Conservation (phyloP, 2,329 filamentous ascomycete genomes). For the Phaeosphaeria sp. region DNA sequence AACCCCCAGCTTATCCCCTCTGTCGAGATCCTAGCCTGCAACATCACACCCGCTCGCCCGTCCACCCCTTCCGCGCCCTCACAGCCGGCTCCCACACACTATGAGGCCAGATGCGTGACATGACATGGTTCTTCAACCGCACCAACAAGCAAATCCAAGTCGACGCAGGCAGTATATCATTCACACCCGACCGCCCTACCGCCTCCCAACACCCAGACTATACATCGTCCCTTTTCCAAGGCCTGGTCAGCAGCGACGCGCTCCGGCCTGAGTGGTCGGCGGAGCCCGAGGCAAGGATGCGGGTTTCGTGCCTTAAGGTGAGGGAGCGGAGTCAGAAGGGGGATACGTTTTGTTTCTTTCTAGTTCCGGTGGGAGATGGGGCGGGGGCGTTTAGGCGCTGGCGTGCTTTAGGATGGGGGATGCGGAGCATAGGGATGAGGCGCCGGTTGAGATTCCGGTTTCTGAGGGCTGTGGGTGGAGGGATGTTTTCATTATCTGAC, state of each 20-base stretch:
- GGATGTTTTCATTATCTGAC: not conserved
- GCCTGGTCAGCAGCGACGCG: not conserved
- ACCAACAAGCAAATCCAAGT: not conserved
- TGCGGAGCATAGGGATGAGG: not conserved
- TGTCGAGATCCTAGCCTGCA: not conserved
- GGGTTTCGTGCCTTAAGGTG: constrained; percentile 4
- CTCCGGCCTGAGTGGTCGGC: not conserved
- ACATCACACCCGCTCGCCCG: not conserved
- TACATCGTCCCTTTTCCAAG: not conserved
- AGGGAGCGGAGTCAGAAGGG: not conserved
- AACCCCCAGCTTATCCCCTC: not conserved
- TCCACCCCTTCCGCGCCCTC: not conserved
- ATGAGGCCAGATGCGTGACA: not conserved
- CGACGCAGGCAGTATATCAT: not conserved
- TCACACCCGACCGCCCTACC: not conserved
- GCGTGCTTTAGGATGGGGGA: constrained; percentile 1
- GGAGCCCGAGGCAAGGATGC: not conserved
- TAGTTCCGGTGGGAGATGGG: not conserved
- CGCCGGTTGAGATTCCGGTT: not conserved
- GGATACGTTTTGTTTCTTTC: not conserved
- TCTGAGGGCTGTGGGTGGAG: not conserved
- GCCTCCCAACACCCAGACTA: not conserved
- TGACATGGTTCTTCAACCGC: constrained; percentile 4
- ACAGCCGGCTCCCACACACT: not conserved
- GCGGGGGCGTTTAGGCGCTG: not conserved